Base-by-base conservation (phyloP, 2,329 filamentous ascomycete species). In the Xylaria sp. region DNA sequence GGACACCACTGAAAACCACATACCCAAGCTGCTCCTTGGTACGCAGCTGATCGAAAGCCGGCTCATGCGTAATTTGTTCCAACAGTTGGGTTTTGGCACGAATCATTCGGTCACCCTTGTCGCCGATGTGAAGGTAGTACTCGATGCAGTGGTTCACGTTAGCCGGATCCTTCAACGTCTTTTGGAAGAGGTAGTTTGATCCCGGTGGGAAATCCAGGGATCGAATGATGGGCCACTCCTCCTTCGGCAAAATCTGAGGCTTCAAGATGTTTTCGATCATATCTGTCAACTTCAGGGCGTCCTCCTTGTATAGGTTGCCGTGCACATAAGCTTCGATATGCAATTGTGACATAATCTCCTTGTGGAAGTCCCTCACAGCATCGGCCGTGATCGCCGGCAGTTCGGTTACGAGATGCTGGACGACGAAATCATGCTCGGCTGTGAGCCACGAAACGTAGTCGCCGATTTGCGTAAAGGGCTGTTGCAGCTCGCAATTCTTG, bases 11-110 rank as follows among this genome's bases (percentile, higher is more conserved):
- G 73, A 93, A 96, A 0, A 99, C 93, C 48, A 99, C 90, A 65
- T 99, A 99, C 11, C 94, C 94, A 6, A 99, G 87, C 74, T 99
- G 93, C 72, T 99, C 93, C 73, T 97, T 97, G 40, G 94, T 97
- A 45, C 94, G 86, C 7, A 99, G 81, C 71, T 96, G 92, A 72
- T 99, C 91, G 69, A 97, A 99, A 7, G 89, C 89, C 3, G 92
- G 92, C 74, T 99, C 94, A 52, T 96, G 90, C 0, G 91, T 87
- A 75, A 99, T 89, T 72, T 97, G 94, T 21, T 91, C 89, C 39
- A 97, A 81, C 5, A 99, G 80, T 39, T 95, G 78, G 0, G 90
- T 81, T 71, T 90, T 92, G 13, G 92, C 90, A 17, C 91, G 85
- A 11, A 90, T 72, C 5, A 73, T 69, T n/a, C 86, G 82, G 66